Conservation (phyloP, 1,284 basidiomycete species). For the Mycosarcoma maydis region DNA sequence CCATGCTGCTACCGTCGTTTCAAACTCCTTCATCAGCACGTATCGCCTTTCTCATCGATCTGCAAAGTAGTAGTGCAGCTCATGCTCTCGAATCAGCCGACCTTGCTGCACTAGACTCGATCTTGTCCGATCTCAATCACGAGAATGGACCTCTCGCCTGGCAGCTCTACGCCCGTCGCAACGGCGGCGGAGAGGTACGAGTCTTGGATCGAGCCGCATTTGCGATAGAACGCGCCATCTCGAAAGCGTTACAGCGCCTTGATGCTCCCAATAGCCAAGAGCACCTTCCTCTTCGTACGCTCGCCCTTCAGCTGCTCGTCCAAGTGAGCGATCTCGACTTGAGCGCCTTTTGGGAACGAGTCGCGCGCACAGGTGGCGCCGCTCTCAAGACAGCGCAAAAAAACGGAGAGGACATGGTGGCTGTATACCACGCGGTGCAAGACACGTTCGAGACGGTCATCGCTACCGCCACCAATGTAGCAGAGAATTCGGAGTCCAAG, state of each 20-base stretch:
- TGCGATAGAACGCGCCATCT: slow-evolving; percentile 42
- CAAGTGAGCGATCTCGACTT: slow-evolving; percentile 46
- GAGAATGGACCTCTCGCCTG: slow-evolving; percentile 39
- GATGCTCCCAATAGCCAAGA: slow-evolving; percentile 26
- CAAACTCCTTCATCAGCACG: slow-evolving; percentile 8
- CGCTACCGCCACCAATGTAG: slow-evolving; percentile 19
- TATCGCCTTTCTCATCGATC: slow-evolving; percentile 24
- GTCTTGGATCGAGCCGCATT: slow-evolving; percentile 49
- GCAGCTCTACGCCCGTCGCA: slow-evolving; percentile 26
- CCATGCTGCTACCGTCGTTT: slow-evolving; percentile 19
- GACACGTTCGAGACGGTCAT: slow-evolving; percentile 36
- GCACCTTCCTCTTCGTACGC: slow-evolving; percentile 19
- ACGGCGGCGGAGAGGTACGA: slow-evolving; percentile 10
- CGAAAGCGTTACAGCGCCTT: slow-evolving; percentile 28
- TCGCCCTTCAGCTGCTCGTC: slow-evolving; percentile 40
- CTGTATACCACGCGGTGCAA: slow-evolving; percentile 28
- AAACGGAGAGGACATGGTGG: slow-evolving; percentile 13
- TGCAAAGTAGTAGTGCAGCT: slow-evolving; percentile 19
- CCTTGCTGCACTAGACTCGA: slow-evolving; percentile 3
- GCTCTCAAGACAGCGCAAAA: slow-evolving; percentile 26
- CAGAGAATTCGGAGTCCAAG: slow-evolving; percentile 8
- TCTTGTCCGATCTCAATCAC: slow-evolving; percentile 29
- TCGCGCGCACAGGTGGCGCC: slow-evolving; percentile 32
- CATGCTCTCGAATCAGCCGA: slow-evolving; percentile 13
- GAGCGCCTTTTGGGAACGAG: slow-evolving; percentile 54